These are phyloP conservation scores for Torulaspora indica DNA, from an alignment of 805 yeast species.

Conservation along the genomic window DNA sequence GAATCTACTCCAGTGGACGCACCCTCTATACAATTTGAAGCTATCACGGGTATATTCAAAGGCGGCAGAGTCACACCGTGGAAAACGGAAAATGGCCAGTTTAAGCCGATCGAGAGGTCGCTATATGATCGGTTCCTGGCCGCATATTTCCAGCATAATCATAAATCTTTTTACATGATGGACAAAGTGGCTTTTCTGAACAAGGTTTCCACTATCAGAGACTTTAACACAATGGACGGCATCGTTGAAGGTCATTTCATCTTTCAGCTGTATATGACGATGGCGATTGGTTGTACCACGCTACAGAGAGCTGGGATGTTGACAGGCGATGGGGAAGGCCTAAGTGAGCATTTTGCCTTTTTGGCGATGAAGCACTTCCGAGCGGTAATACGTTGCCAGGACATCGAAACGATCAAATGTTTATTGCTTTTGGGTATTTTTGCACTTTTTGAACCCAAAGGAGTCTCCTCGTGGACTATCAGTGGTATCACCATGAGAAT, in stretches of 20 bases:
- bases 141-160: constrained; percentile 44
- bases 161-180: constrained; percentile 43
- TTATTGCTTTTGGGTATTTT: constrained; percentile 45
- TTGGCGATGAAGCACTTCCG: constrained; percentile 42
- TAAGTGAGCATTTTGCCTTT: constrained; percentile 40
- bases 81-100: constrained; percentile 26
- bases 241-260: constrained; percentile 28
- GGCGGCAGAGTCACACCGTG: constrained; percentile 31
- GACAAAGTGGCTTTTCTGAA: constrained; percentile 38
- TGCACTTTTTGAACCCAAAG: constrained; percentile 48
- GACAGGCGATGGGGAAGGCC: constrained; percentile 35
- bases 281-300: constrained; percentile 53
- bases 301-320: constrained; percentile 41
- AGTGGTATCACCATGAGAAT: constrained; percentile 46
- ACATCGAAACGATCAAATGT: constrained; percentile 40
- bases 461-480: constrained; percentile 49
- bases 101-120: constrained; percentile 32
- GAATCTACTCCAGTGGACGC: constrained; percentile 32
- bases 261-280: constrained; percentile 48
- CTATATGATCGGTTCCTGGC: constrained; percentile 39
- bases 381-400: constrained; percentile 39
- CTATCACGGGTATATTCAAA: constrained; percentile 30
- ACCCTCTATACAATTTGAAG: constrained; percentile 32
- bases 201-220: constrained; percentile 31
- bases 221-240: constrained; percentile 32